phyloP scores from a whole-genome alignment of 192 early-diverging fungal genomes.

The Rhizophagus clarus region DNA sequence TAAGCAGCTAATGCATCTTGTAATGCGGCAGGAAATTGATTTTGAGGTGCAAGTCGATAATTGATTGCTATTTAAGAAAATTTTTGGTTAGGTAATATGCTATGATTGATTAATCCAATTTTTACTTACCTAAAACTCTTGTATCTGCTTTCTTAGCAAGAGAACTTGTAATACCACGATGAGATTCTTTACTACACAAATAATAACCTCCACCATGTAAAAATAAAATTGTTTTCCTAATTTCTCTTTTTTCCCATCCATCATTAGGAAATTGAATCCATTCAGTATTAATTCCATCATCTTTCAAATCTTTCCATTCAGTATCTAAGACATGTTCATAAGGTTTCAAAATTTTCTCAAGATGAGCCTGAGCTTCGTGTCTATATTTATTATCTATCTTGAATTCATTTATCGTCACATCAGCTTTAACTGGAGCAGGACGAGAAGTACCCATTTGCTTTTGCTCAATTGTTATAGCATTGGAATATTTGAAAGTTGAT shows the following conservation, averaged over 20 bases:
- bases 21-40: too few relatives aligned
- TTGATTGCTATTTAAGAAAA: conserved; percentile 49
- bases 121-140: conserved; percentile 43
- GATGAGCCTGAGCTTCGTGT: conserved; percentile 35
- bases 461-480: conserved; percentile 39
- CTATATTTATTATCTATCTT: neutral
- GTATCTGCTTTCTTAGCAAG: conserved; percentile 54
- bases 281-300: too few relatives aligned
- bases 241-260: too few relatives aligned
- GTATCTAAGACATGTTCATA: too few relatives aligned
- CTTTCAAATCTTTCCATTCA: too few relatives aligned
- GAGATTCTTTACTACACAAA: conserved; percentile 17
- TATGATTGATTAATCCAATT: neutral
- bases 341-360: conserved; percentile 37
- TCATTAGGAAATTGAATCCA: too few relatives aligned
- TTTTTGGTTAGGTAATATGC: neutral
- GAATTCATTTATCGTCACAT: conserved; percentile 33
- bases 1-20: too few relatives aligned
- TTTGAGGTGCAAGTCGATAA: neutral
- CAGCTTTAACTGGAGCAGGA: conserved; percentile 23
- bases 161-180: conserved; percentile 30
- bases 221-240: too few relatives aligned
- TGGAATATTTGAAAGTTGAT: conserved; percentile 32
- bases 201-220: neutral
- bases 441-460: conserved; percentile 36